phyloP scores from a whole-genome alignment of 176 grass and related monocot genomes.

The Zoysia pacifica region DNA sequence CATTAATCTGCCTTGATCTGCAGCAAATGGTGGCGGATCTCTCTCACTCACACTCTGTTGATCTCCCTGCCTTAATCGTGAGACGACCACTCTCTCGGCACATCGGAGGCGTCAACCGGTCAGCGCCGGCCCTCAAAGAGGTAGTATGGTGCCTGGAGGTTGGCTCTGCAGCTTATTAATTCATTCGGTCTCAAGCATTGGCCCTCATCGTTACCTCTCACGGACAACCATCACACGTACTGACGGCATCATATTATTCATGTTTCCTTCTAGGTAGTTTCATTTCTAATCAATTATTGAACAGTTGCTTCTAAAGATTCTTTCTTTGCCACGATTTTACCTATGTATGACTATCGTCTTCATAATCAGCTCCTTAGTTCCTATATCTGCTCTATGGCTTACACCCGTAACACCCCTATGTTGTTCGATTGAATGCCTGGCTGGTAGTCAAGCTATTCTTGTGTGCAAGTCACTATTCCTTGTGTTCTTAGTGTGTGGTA shows the following conservation, averaged over 20 bases:
- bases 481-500: neutral
- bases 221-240: neutral
- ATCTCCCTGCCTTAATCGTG: neutral
- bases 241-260: neutral
- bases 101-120: neutral
- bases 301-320: neutral
- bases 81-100: neutral
- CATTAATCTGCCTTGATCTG: no score
- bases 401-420: no score
- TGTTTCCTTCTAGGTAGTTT: neutral
- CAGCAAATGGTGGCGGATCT: no score
- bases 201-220: neutral
- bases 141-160: neutral
- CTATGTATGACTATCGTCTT: neutral
- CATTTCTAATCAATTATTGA: neutral
- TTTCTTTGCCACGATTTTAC: neutral
- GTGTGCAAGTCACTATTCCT: neutral
- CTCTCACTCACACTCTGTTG: no score
- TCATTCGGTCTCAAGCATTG: neutral
- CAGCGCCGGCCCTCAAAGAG: neutral
- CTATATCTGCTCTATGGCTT: neutral
- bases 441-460: neutral
- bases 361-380: no score
- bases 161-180: neutral
- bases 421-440: slow-evolving; percentile 21